A percentile compares a stretch with the other conserved stretches of the same genome.
Conservation (phyloP, 805 yeast genomes). For the Yamadazyma tumulicola region DNA sequence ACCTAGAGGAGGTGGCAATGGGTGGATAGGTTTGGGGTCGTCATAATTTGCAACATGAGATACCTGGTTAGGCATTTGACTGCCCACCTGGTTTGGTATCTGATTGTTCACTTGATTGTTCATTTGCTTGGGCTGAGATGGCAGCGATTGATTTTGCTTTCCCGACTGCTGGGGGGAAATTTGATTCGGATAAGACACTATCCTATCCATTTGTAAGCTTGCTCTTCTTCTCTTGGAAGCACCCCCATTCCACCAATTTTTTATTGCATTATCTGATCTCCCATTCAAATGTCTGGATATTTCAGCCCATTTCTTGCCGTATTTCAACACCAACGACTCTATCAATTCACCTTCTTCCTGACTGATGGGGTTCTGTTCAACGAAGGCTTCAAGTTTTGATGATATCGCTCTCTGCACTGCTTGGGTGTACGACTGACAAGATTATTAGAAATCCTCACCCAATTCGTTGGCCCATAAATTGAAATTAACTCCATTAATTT, state of each 20-base stretch:
- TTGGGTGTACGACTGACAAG: constrained; percentile 81
- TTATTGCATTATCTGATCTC: constrained; percentile 84
- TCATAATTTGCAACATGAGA: not conserved
- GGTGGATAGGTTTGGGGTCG: not conserved
- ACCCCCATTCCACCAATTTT: constrained; percentile 97
- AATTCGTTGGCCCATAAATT: constrained; percentile 74
- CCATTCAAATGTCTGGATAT: constrained; percentile 86
- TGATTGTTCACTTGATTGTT: not conserved
- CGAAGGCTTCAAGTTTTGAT: constrained; percentile 84
- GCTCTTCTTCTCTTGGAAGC: constrained; percentile 75
- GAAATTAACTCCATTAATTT: constrained; percentile 65
- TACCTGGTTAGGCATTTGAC: not conserved
- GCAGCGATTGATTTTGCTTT: not conserved
- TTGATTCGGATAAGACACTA: not conserved
- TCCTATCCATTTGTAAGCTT: constrained; percentile 9
- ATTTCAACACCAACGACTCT: constrained; percentile 70
- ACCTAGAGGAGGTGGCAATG: constrained; percentile 2
- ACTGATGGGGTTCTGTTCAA: constrained; percentile 80
- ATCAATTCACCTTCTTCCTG: constrained; percentile 80
- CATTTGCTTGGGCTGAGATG: not conserved
- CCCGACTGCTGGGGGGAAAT: not conserved
- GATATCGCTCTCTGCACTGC: constrained; percentile 88
- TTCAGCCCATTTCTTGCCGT: constrained; percentile 93
- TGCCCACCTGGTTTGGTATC: not conserved
- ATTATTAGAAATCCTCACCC: constrained; percentile 81